Evolutionary conservation across 129 eudicot genomes (phyloP), one percentile per base, ranked within the genome.

Genomic region (Flaveria trinervia): DNA sequence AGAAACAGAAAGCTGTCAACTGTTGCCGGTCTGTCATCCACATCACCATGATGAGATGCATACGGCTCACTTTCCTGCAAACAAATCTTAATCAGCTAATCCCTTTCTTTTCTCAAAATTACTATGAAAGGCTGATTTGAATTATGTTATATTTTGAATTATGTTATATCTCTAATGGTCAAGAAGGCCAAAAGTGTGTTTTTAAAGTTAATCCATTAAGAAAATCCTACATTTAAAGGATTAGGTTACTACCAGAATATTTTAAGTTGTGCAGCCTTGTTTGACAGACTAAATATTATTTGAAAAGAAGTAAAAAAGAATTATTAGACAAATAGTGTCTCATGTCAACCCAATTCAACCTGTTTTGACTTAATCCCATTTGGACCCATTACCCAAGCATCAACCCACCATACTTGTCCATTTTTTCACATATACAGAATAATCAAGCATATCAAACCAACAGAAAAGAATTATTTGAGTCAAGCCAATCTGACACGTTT

Each of bases 1-100:
- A 77, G 65, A 73, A 83, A 80, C 69, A 84, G 11, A 23, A 77
- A 87, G 44, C 65, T 57, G 78, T 79, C 96, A 72, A 83, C 83
- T 65, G 64, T 73, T 10, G 78, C 68, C 22, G 15, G 80, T 56
- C 46, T 81, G 66, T 72, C 83, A 78, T 82, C 89, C 12, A 57
- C 74, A 16, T 86, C 87, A 36, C 64, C 79, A 49, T 84, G 83
- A 39, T 44, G 43, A 67, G 56, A 73, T 46, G 17, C 46, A 72
- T 30, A 72, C 15, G 77, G 46, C 25, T 75, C 82, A 5, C 81
- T 66, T 41, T 83, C 92, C 92, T 88, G 77, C 59, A 77, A 73
- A 73, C 20, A 70, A 45, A 48, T 25, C 20, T 12, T 17, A 52
- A 26, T 50, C 73, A 68, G 60, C 43, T 39, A 55, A 23, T 28